Evolutionary conservation across 208 protist genomes (phyloP), one percentile per base, ranked within the genome.

Genomic region (Kentomonas sorsogonicus): DNA sequence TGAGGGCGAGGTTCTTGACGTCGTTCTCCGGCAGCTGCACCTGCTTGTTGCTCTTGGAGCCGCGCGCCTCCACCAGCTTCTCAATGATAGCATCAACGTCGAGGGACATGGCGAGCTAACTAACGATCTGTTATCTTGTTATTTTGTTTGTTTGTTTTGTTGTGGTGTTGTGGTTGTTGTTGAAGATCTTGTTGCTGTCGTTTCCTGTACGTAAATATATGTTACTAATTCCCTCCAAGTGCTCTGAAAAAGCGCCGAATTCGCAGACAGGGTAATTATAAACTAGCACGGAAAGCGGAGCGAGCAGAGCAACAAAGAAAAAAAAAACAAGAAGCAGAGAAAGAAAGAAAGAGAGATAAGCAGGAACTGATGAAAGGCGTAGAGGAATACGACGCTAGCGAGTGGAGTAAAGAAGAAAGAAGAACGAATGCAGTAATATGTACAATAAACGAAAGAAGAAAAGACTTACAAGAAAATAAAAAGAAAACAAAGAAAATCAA

Each of bases 1-100:
- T 82, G 56, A 89, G 55, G 25, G 74, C 72, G 27, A 96, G 72
- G 39, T 76, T 84, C 69, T 82, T 89, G 3, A 96, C 81, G 48
- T 96, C 91, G 52, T 86, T 89, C 69, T 96, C 91, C 2, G 77
- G 58, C 61, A 96, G 63, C 74, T 90, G 82, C 44, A 94, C 84
- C 66, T 91, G 79, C 66, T 93, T 93, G 6, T 87, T 89, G 1
- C 86, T 83, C 74, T 93, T 90, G 22, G 77, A 79, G 30, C 87
- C 80, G 43, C 93, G 82, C 15, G 93, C 91, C 74, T 95, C 91
- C 15, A 96, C 75, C 31, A 97, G 74, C 77, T 96, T 95, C 30
- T 92, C 87, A 65, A 97, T 93, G 44, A 97, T 92, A 20, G 69
- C 62, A 69, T 97, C 87, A 11, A 97, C 85, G 59, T 90, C 84